Evolutionary conservation across 768 basidiomycete species (phyloP), one percentile per base, ranked within the genome.

Genomic region (Pleurotus cornucopiae): DNA sequence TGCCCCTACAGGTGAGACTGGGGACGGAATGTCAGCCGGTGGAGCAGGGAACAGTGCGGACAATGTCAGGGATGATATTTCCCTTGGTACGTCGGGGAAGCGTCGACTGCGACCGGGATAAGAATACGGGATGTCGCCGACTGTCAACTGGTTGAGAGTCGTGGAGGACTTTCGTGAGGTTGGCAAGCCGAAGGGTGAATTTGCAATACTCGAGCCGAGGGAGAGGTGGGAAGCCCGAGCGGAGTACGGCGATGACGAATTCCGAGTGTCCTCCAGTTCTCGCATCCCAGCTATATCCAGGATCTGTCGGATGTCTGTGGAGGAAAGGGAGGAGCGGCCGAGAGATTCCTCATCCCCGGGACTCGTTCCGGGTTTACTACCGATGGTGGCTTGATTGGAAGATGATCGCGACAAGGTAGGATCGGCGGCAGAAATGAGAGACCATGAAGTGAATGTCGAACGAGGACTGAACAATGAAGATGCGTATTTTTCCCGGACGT

Each of bases 291-390:
- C 79, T 69, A 79, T 76, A 61, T 83, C 77, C 37, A 85, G 69
- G 66, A 83, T 81, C 21, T 76, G 71, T 63, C 81, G 79, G 51
- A 83, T 77, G 59, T 83, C 79, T 12, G 76, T 58, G 0, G 76
- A 75, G 43, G 71, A 66, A 16, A 76, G 38, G 3, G 74, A 75
- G 12, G 64, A 41, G 5, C 61, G 61, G 40, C 69, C 67, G 14
- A 55, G 46, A 26, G 64, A 57, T 57, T 59, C 57, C 44, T 60
- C 49, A 25, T 54, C 37, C 25, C 37, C 48, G n/a, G 41, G 47
- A 34, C 2, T 30, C 51, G 39, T 38, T 20, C 23, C 30, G 12
- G 47, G 38, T 11, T 5, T 20, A 37, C 51, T 44, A 25, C 20
- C 46, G 34, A 21, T 46, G 21, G 46, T 40, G 43, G 48, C 45